Base-by-base conservation (phyloP, 176 grass and related monocot species). In the Eremochloa ophiuroides region DNA sequence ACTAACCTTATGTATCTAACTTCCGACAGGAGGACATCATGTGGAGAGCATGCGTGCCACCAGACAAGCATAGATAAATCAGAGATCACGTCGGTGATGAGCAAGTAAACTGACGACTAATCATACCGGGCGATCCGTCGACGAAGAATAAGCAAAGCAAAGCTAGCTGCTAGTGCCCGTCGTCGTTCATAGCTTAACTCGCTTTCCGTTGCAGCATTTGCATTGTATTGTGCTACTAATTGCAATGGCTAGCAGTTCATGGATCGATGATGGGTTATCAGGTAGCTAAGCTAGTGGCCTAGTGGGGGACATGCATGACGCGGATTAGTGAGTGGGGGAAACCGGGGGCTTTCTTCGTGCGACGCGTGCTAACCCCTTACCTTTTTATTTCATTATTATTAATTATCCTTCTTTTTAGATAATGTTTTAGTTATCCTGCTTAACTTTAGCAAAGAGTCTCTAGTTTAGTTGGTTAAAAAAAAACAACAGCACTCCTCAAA, bases 281-380 rank as follows among this genome's bases (percentile, higher is more conserved):
- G 15, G 16, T 66, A 35, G 63, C 29, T 65, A 17, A 37, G 6
- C 51, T 60, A 60, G 58, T 60, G 58, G 58, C 5, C 58, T 66
- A 72, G 81, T 82, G 85, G 85, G 77, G 46, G 79, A 85, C 85
- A 82, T 78, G 23, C 62, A 85, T 67, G 53, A 76, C 12, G 8
- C 5, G 41, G 51, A 83, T 56, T 61, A 64, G 34, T 66, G 25
- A 75, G 76, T 80, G 48, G 75, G 53, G n/a, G n/a, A 87, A 80
- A 80, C 47, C 20, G 23, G 78, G 78, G 30, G 28, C 62, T 87
- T 64, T 72, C 26, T 22, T 64, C 25, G 26, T 55, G 79, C 43
- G 62, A 83, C 50, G 56, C 80, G 26, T 42, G 34, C 67, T 30
- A 18, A 60, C 10, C 10, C 23, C 58, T n/a, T 55, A 55, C 22